Evolutionary conservation across 208 protist genomes (phyloP), one percentile per base, ranked within the genome.

Genomic region (Wallacemonas rigidus): DNA sequence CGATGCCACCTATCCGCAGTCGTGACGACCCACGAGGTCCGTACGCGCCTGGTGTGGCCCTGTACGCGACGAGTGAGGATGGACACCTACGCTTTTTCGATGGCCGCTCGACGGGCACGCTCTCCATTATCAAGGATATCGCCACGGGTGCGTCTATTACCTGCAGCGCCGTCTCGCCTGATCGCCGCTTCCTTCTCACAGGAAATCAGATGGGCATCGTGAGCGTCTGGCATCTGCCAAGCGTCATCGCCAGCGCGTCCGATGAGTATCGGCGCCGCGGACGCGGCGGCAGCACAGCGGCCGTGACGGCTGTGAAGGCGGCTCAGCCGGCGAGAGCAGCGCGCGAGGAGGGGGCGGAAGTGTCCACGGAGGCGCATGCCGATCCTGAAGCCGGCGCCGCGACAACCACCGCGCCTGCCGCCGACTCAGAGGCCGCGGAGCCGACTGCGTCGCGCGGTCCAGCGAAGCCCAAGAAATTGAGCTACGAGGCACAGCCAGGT

Each of bases 11-110:
- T 2, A 15, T 58, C 3, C 64, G 38, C 62, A 36, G 60, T 4
- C 9, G 48, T 8, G 8, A 69, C 39, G 53, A 69, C 57, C 40
- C 57, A 17, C 6, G 71, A 57, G 41, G 60, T 26, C 60, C 60
- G 7, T 65, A 65, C 60, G 60, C 60, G 12, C 60, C 60, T 12
- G 48, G 62, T 47, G 9, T 74, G 0, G 69, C 87, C 7, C 56
- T 92, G 17, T 92, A 83, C 71, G 87, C 91, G 2, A 94, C 88
- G 4, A 93, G 87, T 44, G 91, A 96, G 44, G 91, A 96, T 64
- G 91, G 91, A 2, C 87, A 92, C 72, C 82, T 96, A 17, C 89
- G 88, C 39, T 93, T 96, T 69, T 93, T 96, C 72, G 87, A 93
- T 69, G 73, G 78, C 1, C 67, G 76, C 41, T 82, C 78, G 35